These are phyloP conservation scores for Schizosaccharomyces lindneri DNA, from an alignment of 805 yeast genomes.

Conservation along the genomic window DNA sequence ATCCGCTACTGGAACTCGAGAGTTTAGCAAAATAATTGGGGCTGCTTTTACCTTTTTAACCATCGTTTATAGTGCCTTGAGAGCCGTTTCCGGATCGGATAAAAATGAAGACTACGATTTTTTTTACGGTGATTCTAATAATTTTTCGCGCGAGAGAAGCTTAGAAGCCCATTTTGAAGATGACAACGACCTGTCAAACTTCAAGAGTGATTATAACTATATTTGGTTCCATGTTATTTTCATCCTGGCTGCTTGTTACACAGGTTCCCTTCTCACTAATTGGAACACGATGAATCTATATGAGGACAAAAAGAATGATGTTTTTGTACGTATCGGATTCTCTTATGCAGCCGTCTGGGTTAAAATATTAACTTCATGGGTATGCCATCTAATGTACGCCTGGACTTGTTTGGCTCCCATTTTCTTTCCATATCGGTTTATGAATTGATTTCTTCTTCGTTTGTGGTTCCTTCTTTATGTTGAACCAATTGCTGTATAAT, in stretches of 20 bases:
- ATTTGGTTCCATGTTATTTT: conserved; percentile 56
- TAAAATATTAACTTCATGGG: conserved; percentile 77
- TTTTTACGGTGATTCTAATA: conserved; percentile 9
- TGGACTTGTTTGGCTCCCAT: not conserved
- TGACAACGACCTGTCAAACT: conserved; percentile 8
- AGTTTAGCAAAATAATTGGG: conserved; percentile 23
- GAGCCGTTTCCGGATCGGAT: conserved; percentile 55
- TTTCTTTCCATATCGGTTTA: not conserved
- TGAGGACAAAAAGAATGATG: conserved; percentile 50
- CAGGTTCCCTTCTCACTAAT: conserved; percentile 76
- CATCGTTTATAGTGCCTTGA: conserved; percentile 85
- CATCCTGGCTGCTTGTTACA: conserved; percentile 88
- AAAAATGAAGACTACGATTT: not conserved
- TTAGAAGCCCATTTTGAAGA: conserved; percentile 17
- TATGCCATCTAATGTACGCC: conserved; percentile 50
- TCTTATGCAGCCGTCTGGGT: conserved; percentile 91
- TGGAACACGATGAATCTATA: conserved; percentile 23
- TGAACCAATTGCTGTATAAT: no score
- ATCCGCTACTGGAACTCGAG: conserved; percentile 56
- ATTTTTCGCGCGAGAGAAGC: conserved; percentile 21
- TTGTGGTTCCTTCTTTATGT: no score
- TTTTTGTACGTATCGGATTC: conserved; percentile 88
- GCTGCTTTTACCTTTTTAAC: conserved; percentile 87
- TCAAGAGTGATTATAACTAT: not conserved
- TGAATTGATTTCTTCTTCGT: not conserved